These are phyloP conservation scores for Tolypocladium sp. DNA, from an alignment of 2,329 filamentous ascomycete genomes.

Conservation along the genomic window DNA sequence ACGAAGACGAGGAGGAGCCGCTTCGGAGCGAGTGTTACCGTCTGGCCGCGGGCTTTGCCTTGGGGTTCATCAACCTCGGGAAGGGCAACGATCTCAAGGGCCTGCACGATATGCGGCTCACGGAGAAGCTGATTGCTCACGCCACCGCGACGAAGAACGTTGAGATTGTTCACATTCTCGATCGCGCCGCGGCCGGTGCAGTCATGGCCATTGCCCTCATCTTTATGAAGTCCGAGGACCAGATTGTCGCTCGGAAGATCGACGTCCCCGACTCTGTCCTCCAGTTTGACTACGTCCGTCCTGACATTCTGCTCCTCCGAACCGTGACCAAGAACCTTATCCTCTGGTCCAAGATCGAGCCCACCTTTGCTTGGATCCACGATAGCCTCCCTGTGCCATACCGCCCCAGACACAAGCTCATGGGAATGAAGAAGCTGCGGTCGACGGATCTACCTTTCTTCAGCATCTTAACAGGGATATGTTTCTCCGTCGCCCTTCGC, in stretches of 20 bases:
- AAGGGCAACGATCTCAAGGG: slow-evolving; percentile 83
- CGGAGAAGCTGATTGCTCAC: slow-evolving; percentile 76
- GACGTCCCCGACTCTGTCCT: slow-evolving; percentile 83
- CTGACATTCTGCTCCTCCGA: slow-evolving; percentile 82
- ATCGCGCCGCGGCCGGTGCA: slow-evolving; percentile 87
- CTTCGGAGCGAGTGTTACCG: slow-evolving; percentile 93
- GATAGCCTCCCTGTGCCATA: slow-evolving; percentile 65
- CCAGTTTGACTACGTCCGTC: slow-evolving; percentile 92
- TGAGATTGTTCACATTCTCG: slow-evolving; percentile 83
- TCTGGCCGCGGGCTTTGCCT: slow-evolving; percentile 82
- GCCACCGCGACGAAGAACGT: slow-evolving; percentile 87
- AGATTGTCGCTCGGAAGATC: slow-evolving; percentile 78
- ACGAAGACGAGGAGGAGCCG: slow-evolving; percentile 72
- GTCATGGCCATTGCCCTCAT: slow-evolving; percentile 85
- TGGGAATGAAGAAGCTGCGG: slow-evolving; percentile 50
- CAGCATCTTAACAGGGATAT: slow-evolving; percentile 82
- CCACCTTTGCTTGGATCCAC: slow-evolving; percentile 66
- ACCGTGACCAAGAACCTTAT: slow-evolving; percentile 87
- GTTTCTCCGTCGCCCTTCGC: slow-evolving; percentile 68
- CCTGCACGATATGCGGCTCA: slow-evolving; percentile 86
- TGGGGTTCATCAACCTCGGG: slow-evolving; percentile 90
- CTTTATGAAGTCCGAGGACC: slow-evolving; percentile 94
- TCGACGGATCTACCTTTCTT: slow-evolving; percentile 87
- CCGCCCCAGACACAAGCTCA: slow-evolving; percentile 50
- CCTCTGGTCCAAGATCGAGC: slow-evolving; percentile 78